phyloP scores from a whole-genome alignment of 2,329 filamentous ascomycete genomes.

The Talaromyces sp. region DNA sequence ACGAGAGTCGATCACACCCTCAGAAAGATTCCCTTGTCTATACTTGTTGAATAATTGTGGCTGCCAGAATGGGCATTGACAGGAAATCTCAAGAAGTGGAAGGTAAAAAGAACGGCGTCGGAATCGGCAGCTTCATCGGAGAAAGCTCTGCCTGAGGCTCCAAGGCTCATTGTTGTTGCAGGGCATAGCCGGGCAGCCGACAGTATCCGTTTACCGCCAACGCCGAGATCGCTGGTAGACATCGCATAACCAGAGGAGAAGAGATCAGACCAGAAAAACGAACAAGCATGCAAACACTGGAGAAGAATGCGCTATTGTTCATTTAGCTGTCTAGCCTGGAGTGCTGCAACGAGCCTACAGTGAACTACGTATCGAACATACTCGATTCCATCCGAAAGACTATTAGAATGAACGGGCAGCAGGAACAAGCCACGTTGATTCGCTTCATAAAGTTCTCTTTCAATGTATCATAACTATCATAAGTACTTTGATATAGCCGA shows the following conservation, averaged over 20 bases:
- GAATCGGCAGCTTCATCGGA: constrained; percentile 1
- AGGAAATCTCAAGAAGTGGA: not conserved
- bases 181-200: constrained; percentile 2
- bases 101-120: constrained; percentile 3
- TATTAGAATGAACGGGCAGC: too few species aligned
- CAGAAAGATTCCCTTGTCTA: not conserved
- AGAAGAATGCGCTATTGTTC: too few species aligned
- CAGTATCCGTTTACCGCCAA: constrained; percentile 3
- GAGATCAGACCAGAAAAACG: too few species aligned
- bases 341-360: too few species aligned
- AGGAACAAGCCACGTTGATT: not conserved
- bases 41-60: not conserved
- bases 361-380: too few species aligned
- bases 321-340: too few species aligned
- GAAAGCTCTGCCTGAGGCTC: not conserved
- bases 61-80: not conserved
- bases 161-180: too few species aligned
- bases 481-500: not conserved
- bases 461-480: not conserved
- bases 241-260: too few species aligned
- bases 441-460: too few species aligned
- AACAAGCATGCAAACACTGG: too few species aligned
- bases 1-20: not conserved
- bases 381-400: too few species aligned
- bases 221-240: not conserved